These are phyloP conservation scores for Sphenostylis stenocarpa DNA, from an alignment of 306 rosid species.

Conservation along the genomic window DNA sequence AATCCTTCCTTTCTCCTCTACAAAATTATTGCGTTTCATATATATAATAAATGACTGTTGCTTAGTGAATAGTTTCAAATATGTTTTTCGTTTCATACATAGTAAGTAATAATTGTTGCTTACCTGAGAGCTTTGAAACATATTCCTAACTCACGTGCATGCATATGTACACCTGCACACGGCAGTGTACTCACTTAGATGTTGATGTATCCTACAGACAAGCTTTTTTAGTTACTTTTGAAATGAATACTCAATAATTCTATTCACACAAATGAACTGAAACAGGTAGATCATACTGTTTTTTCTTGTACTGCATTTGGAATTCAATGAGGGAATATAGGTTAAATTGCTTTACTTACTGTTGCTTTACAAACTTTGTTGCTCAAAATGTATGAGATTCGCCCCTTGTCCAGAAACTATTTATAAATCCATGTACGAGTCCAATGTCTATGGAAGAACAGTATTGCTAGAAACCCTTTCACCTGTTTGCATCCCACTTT, in stretches of 20 bases:
- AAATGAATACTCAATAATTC: not conserved
- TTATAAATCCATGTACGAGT: not conserved
- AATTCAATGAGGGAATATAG: not conserved
- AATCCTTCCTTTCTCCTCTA: not conserved
- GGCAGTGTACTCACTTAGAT: not conserved
- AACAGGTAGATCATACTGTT: not conserved
- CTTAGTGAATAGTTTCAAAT: too few species aligned
- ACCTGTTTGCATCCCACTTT: slow-evolving; percentile 24
- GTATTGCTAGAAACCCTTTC: slow-evolving; percentile 20
- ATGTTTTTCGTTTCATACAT: not conserved
- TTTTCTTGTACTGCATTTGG: not conserved
- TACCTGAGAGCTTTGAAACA: not conserved
- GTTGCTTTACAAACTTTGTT: not conserved
- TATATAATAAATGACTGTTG: not conserved
- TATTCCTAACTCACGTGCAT: not conserved
- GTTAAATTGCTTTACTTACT: not conserved
- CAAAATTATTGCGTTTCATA: not conserved
- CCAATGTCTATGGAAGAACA: slow-evolving; percentile 37
- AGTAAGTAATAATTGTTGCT: not conserved
- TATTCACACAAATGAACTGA: not conserved
- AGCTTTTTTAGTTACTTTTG: not conserved
- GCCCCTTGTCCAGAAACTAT: not conserved
- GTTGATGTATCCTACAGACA: not conserved
- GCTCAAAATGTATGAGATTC: slow-evolving; percentile 12
- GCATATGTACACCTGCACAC: not conserved